Evolutionary conservation across 2,329 filamentous ascomycete species (phyloP).

Genomic region (Pyricularia pennisetigena): DNA sequence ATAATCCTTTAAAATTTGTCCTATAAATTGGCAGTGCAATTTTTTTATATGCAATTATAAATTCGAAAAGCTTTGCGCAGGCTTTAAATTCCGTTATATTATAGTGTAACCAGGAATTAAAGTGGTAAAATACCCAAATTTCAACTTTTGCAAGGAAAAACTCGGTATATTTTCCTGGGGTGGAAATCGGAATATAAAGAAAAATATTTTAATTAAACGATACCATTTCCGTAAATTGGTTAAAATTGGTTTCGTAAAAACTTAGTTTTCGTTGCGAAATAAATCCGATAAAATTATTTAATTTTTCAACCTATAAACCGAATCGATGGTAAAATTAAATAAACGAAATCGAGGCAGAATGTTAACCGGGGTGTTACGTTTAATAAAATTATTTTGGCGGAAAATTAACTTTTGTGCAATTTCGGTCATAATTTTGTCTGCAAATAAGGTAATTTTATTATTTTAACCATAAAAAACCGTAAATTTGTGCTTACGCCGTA

Average conservation of each 20-base stretch:
- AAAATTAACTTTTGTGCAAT: not conserved
- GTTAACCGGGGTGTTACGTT: not conserved
- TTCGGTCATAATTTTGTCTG: not conserved
- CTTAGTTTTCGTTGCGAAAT: not conserved
- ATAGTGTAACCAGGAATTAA: conserved; percentile 26
- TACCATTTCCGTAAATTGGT: not conserved
- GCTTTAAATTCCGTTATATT: conserved; percentile 13
- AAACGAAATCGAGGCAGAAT: not conserved
- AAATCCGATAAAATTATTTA: not conserved
- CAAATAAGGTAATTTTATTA: not conserved
- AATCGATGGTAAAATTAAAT: not conserved
- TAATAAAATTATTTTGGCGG: not conserved
- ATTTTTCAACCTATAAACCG: not conserved
- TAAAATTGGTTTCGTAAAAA: not conserved
- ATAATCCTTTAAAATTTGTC: conserved; percentile 32
- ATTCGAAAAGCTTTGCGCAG: conserved; percentile 17
- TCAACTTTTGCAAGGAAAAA: conserved; percentile 31
- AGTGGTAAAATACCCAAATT: conserved; percentile 31
- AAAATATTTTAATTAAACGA: not conserved
- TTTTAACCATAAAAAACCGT: not conserved
- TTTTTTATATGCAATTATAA: conserved; percentile 24
- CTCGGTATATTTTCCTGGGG: not conserved
- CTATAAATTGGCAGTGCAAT: conserved; percentile 21
- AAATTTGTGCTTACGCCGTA: not conserved
- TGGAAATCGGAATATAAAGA: not conserved